Conservation (phyloP, 2,329 filamentous ascomycete genomes). For the Arachnomyces sp. region DNA sequence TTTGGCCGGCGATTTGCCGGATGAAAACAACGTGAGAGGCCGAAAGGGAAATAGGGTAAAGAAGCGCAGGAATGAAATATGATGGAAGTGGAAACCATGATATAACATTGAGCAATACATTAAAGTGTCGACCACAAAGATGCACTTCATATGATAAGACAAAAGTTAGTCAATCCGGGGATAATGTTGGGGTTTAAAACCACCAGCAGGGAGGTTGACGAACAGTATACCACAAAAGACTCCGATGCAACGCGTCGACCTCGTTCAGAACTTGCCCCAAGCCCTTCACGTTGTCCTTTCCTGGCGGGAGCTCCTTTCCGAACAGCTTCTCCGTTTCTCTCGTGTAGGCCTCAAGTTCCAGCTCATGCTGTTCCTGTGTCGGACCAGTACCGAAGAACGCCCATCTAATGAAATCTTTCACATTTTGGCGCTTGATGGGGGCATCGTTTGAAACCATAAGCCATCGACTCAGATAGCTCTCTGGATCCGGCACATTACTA, state of each 20-base stretch:
- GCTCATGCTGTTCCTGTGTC: conserved; percentile 36
- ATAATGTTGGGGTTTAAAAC: too few relatives aligned
- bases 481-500: too few relatives aligned
- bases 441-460: conserved; percentile 53
- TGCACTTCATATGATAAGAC: too few relatives aligned
- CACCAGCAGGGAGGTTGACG: too few relatives aligned
- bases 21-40: conserved; percentile 42
- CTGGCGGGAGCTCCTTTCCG: conserved; percentile 45
- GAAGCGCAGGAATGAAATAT: conserved; percentile 35
- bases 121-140: too few relatives aligned
- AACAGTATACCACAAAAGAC: conserved; percentile 39
- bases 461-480: conserved; percentile 56
- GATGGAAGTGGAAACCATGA: conserved; percentile 48
- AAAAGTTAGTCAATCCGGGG: too few relatives aligned
- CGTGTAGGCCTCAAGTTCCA: conserved; percentile 52
- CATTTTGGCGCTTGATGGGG: conserved; percentile 60
- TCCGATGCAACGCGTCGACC: conserved; percentile 44
- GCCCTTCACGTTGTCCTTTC: conserved; percentile 49
- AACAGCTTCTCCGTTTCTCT: conserved; percentile 46
- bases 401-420: conserved; percentile 61
- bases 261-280: conserved; percentile 61
- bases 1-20: conserved; percentile 41
- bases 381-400: conserved; percentile 45
- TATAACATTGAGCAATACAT: too few relatives aligned
- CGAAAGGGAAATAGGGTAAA: conserved; percentile 53